These are phyloP conservation scores for Arbutus unedo DNA, from an alignment of 148 eudicot species.

Conservation along the genomic window DNA sequence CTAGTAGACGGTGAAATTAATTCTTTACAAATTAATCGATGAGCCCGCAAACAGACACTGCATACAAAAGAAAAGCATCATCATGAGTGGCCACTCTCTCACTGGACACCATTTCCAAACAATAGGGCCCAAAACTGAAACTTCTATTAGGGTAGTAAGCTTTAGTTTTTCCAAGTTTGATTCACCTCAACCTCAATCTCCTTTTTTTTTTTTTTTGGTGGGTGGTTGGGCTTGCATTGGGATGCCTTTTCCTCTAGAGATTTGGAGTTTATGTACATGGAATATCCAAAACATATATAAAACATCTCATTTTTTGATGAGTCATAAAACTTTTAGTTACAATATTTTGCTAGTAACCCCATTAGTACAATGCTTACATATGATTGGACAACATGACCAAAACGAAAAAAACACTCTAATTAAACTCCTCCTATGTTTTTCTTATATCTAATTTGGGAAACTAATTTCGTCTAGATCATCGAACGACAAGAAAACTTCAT, in stretches of 20 bases:
- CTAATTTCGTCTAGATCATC: constrained; percentile 88
- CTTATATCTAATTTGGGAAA: constrained; percentile 32
- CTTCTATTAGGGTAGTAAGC: not conserved
- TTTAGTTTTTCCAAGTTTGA: not conserved
- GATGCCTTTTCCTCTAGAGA: not conserved
- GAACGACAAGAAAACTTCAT: constrained; percentile 85
- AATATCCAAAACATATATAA: not conserved
- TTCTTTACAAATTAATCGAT: too few relatives aligned
- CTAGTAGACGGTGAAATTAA: too few relatives aligned
- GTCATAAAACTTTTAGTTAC: not conserved
- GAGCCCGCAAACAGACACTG: too few relatives aligned
- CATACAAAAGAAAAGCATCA: not conserved
- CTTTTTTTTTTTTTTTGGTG: too few relatives aligned
- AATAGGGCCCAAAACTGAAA: not conserved
- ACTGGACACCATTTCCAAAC: not conserved
- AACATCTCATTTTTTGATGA: not conserved
- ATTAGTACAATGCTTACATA: not conserved
- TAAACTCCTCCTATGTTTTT: not conserved
- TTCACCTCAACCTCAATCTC: not conserved
- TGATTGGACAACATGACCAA: not conserved
- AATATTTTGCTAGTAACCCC: not conserved
- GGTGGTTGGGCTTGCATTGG: not conserved
- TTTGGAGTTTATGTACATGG: not conserved
- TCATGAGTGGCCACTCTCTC: not conserved
- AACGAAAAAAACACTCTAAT: not conserved